Evolutionary conservation across 2,329 filamentous ascomycete genomes (phyloP).

Genomic region (Fusarium caatingaense): DNA sequence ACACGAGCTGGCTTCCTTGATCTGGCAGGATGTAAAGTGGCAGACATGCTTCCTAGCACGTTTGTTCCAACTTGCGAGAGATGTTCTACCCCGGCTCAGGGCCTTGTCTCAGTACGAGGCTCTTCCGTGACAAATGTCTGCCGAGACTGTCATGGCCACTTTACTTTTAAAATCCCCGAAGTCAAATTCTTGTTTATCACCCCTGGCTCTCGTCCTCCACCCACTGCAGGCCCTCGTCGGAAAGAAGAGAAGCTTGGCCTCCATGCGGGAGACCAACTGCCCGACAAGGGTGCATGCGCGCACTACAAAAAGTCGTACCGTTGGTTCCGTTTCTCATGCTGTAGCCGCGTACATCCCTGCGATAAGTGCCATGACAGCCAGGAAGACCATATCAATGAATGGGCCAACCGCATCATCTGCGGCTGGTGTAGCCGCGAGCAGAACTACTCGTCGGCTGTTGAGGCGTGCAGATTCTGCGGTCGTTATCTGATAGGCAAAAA

Average conservation of each 20-base stretch:
- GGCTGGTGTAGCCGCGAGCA: slow-evolving; percentile 85
- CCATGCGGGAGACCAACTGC: slow-evolving; percentile 67
- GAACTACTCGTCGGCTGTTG: slow-evolving; percentile 72
- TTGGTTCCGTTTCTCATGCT: slow-evolving; percentile 75
- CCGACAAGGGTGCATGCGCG: slow-evolving; percentile 63
- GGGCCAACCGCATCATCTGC: slow-evolving; percentile 86
- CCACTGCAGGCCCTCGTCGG: slow-evolving; percentile 56
- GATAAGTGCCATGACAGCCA: slow-evolving; percentile 80
- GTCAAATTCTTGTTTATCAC: slow-evolving; percentile 81
- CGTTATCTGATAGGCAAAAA: slow-evolving; percentile 74
- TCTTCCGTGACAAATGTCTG: slow-evolving; percentile 80
- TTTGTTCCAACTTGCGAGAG: slow-evolving; percentile 82
- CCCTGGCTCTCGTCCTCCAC: slow-evolving; percentile 58
- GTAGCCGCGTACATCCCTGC: slow-evolving; percentile 68
- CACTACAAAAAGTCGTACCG: slow-evolving; percentile 70
- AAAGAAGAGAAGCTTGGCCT: slow-evolving; percentile 67
- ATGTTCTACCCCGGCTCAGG: slow-evolving; percentile 77
- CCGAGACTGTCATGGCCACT: slow-evolving; percentile 81
- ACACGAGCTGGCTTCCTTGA: slow-evolving; percentile 84
- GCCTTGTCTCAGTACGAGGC: slow-evolving; percentile 78
- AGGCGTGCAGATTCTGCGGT: slow-evolving; percentile 80
- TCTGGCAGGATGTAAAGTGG: slow-evolving; percentile 76
- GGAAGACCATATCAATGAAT: slow-evolving; percentile 80
- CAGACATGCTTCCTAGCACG: slow-evolving; percentile 81
- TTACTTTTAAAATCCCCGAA: slow-evolving; percentile 82